These are phyloP conservation scores for Hericium erinaceus DNA, from an alignment of 768 basidiomycete genomes.

Conservation along the genomic window DNA sequence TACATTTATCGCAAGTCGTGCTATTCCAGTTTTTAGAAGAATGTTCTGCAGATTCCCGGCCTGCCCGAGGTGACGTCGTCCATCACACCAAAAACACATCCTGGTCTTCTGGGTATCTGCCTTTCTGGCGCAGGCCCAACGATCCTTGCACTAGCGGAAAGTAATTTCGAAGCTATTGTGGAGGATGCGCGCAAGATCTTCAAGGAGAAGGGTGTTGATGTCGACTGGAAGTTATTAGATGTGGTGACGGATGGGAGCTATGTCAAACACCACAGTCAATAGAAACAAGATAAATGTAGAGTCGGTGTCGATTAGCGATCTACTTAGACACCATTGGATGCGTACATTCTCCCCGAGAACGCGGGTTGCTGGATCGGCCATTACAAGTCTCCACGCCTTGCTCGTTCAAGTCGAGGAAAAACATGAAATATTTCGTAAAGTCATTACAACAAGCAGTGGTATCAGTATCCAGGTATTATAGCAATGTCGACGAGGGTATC, in stretches of 20 bases:
- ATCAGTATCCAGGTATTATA: conserved; percentile 2
- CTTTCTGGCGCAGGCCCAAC: conserved; percentile 97
- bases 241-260: conserved; percentile 40
- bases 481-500: neutral
- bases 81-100: conserved; percentile 83
- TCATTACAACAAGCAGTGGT: neutral
- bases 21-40: neutral
- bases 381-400: too few relatives aligned
- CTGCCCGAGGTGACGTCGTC: conserved; percentile 84
- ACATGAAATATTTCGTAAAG: neutral
- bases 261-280: too few relatives aligned
- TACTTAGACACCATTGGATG: neutral
- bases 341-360: neutral
- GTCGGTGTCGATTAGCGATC: neutral
- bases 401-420: neutral
- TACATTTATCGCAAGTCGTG: neutral
- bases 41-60: conserved; percentile 72
- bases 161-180: conserved; percentile 77
- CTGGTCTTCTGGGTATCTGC: conserved; percentile 94
- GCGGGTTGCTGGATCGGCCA: neutral
- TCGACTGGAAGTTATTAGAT: conserved; percentile 84
- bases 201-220: conserved; percentile 57
- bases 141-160: conserved; percentile 88
- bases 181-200: conserved; percentile 74
- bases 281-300: neutral